Evolutionary conservation across 148 eudicot species (phyloP).

Genomic region (Camellia sinensis): DNA sequence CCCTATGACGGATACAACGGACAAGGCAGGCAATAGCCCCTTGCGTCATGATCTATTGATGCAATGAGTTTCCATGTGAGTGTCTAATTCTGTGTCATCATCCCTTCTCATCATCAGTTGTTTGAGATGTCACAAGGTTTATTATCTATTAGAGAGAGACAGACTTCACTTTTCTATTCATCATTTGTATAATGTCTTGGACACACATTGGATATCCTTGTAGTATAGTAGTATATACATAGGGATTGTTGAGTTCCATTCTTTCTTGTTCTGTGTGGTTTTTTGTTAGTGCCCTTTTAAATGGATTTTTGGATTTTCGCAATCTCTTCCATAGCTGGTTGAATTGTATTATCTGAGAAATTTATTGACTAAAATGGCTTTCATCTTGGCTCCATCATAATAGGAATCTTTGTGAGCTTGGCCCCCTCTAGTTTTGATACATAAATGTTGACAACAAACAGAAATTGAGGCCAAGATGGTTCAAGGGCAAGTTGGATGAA

Average conservation of each 20-base stretch:
- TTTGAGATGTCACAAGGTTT: background rate
- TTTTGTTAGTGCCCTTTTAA: background rate
- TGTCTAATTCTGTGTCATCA: background rate
- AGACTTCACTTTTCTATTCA: background rate
- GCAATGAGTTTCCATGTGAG: background rate
- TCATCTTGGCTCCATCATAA: no score
- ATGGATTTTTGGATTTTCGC: no score
- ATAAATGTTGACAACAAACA: no score
- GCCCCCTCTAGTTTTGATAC: no score
- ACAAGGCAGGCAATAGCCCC: conserved; percentile 28
- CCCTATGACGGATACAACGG: conserved; percentile 56
- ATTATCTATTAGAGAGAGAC: background rate
- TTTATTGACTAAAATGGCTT: no score
- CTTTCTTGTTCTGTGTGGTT: background rate
- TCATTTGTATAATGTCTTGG: conserved; percentile 14
- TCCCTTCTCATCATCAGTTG: background rate
- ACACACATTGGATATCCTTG: background rate
- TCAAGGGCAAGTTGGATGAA: no score
- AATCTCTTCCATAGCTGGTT: no score
- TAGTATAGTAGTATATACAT: background rate
- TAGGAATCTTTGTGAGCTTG: no score
- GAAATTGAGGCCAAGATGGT: no score
- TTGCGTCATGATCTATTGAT: conserved; percentile 12
- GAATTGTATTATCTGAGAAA: no score
- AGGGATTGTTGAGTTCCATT: background rate